phyloP scores from a whole-genome alignment of 768 basidiomycete genomes.

The Baorangia bicolor region DNA sequence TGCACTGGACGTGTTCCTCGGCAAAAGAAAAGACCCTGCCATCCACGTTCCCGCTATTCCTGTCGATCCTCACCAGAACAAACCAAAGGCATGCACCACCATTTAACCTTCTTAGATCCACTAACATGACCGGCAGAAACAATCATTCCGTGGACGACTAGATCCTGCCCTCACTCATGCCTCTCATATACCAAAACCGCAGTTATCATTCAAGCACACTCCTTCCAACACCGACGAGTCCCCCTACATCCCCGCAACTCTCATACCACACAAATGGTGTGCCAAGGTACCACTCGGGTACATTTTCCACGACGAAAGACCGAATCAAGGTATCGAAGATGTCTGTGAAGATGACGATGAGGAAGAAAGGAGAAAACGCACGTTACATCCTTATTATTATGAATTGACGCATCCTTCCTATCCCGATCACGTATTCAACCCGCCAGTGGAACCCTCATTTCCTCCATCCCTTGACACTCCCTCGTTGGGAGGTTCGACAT shows the following conservation, averaged over 20 bases:
- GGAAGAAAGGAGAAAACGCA: conserved; percentile 23
- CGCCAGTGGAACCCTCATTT: conserved; percentile 45
- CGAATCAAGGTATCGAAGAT: conserved; percentile 21
- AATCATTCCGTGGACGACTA: conserved; percentile 41
- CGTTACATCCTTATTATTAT: conserved; percentile 78
- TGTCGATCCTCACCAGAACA: conserved; percentile 14
- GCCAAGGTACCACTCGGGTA: conserved; percentile 82
- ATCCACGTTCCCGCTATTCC: conserved; percentile 52
- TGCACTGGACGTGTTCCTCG: conserved; percentile 75
- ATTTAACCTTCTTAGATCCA: not conserved
- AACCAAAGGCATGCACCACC: conserved; percentile 32
- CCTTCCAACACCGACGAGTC: conserved; percentile 54
- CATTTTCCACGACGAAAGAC: conserved; percentile 36
- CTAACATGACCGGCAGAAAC: conserved; percentile 32
- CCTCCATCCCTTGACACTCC: conserved; percentile 63
- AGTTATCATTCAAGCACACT: conserved; percentile 63
- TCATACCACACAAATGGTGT: conserved; percentile 74
- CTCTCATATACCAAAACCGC: conserved; percentile 76
- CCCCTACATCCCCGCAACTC: conserved; percentile 60
- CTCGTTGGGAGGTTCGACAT: not conserved
- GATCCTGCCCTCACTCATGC: conserved; percentile 73
- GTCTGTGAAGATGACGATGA: conserved; percentile 18
- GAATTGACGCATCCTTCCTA: conserved; percentile 77
- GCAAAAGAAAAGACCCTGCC: conserved; percentile 64
- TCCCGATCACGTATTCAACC: conserved; percentile 64